Evolutionary conservation across 2,329 filamentous ascomycete genomes (phyloP).

Genomic region (Fusarium pseudograminearum): DNA sequence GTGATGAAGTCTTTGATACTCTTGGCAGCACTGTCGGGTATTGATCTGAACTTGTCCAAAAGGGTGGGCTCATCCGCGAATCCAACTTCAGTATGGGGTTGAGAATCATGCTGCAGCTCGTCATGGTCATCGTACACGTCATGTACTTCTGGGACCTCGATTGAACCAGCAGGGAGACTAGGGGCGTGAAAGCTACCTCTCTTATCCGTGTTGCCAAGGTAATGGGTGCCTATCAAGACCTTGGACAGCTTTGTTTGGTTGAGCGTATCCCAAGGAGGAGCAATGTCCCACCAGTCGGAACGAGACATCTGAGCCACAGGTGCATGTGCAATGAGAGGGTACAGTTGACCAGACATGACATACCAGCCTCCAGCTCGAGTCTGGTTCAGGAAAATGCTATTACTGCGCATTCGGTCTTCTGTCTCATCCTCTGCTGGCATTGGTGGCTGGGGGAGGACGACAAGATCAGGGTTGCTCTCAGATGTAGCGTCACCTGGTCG

Average conservation of each 20-base stretch:
- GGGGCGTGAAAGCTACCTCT: constrained; percentile 52
- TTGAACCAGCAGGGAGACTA: constrained; percentile 53
- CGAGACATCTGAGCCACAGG: constrained; percentile 60
- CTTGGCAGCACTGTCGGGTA: constrained; percentile 63
- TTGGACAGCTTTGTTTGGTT: constrained; percentile 65
- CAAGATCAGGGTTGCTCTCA: constrained; percentile 78
- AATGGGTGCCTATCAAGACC: constrained; percentile 78
- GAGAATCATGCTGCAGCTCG: constrained; percentile 52
- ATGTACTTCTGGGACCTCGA: constrained; percentile 36
- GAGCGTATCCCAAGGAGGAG: constrained; percentile 55
- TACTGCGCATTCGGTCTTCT: constrained; percentile 65
- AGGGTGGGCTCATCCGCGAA: constrained; percentile 57
- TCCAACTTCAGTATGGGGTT: constrained; percentile 45
- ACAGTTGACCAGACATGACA: constrained; percentile 86
- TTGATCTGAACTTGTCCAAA: constrained; percentile 62
- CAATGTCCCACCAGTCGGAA: constrained; percentile 62
- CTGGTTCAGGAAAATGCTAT: constrained; percentile 85
- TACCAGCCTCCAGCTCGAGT: constrained; percentile 93
- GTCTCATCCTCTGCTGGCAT: constrained; percentile 68
- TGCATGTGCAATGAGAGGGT: constrained; percentile 84
- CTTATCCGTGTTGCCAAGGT: constrained; percentile 60
- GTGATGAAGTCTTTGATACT: constrained; percentile 67
- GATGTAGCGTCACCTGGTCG: constrained; percentile 73
- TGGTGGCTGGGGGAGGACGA: constrained; percentile 87
- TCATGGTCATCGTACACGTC: constrained; percentile 31